Conservation (phyloP, 1,139 yeast genomes). For the Yamadazyma oceani region DNA sequence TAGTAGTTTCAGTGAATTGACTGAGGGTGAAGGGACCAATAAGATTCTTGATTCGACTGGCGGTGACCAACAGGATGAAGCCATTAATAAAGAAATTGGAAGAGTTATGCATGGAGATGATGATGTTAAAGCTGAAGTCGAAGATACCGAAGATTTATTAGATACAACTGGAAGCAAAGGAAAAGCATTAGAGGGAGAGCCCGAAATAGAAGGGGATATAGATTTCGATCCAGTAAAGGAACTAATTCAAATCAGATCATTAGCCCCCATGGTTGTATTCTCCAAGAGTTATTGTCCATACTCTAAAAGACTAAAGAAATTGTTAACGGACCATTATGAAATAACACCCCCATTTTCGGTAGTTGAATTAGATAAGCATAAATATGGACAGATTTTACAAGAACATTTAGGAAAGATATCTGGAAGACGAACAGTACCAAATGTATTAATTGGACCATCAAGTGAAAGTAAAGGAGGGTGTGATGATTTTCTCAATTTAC, state of each 20-base stretch:
- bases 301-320: constrained; percentile 66
- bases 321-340: constrained; percentile 62
- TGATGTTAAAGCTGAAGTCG: constrained; percentile 6
- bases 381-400: constrained; percentile 63
- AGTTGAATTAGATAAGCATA: constrained; percentile 82
- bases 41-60: constrained; percentile 31
- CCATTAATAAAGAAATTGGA: constrained; percentile 40
- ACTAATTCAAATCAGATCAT: constrained; percentile 53
- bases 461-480: constrained; percentile 66
- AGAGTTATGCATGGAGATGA: constrained; percentile 20
- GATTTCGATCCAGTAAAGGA: constrained; percentile 62
- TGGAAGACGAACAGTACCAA: constrained; percentile 73
- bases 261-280: constrained; percentile 71
- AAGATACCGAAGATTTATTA: no score
- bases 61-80: constrained; percentile 39
- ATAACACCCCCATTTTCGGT: constrained; percentile 70
- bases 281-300: constrained; percentile 76
- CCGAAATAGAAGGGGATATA: constrained; percentile 7
- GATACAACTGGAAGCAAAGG: no score
- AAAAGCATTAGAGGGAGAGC: constrained; percentile 3
- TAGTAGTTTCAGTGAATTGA: constrained; percentile 9
- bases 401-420: constrained; percentile 54
- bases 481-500: constrained; percentile 72
- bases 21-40: constrained; percentile 10
- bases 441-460: constrained; percentile 58